Conservation (phyloP, 139 green algal species). For the Pseudopediastrum boryanum region DNA sequence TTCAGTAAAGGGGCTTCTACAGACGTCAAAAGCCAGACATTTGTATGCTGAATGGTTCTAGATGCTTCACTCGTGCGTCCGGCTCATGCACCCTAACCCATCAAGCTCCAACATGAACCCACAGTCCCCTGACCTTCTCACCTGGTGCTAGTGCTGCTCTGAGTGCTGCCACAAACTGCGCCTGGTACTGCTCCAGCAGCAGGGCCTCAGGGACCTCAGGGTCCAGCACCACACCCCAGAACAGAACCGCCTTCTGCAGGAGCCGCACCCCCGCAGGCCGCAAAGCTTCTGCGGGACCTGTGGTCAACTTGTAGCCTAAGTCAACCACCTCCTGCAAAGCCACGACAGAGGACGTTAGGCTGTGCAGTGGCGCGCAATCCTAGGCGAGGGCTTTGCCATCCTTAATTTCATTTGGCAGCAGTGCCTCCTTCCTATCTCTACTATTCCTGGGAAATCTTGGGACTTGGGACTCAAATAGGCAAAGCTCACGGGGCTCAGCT, state of each 20-base stretch:
- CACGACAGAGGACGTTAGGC: not conserved
- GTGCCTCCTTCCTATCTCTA: too few species aligned
- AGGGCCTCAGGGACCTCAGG: constrained; percentile 55
- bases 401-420: too few species aligned
- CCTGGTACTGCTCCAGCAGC: constrained; percentile 84
- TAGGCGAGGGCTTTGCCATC: too few species aligned
- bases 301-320: constrained; percentile 79
- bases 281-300: constrained; percentile 63
- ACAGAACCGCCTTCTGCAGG: constrained; percentile 51
- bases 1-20: too few species aligned
- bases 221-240: constrained; percentile 67
- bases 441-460: too few species aligned
- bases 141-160: constrained; percentile 40
- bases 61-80: too few species aligned
- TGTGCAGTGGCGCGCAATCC: too few species aligned
- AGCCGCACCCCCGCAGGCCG: constrained; percentile 64
- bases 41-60: too few species aligned
- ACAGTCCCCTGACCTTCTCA: not conserved
- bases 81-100: too few species aligned
- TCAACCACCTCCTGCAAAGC: constrained; percentile 77
- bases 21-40: too few species aligned
- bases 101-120: not conserved
- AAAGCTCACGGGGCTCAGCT: too few species aligned
- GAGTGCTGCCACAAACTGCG: constrained; percentile 78
- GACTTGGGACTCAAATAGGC: too few species aligned